phyloP scores from a whole-genome alignment of 2,329 filamentous ascomycete species.

The Coniochaeta ligniaria region DNA sequence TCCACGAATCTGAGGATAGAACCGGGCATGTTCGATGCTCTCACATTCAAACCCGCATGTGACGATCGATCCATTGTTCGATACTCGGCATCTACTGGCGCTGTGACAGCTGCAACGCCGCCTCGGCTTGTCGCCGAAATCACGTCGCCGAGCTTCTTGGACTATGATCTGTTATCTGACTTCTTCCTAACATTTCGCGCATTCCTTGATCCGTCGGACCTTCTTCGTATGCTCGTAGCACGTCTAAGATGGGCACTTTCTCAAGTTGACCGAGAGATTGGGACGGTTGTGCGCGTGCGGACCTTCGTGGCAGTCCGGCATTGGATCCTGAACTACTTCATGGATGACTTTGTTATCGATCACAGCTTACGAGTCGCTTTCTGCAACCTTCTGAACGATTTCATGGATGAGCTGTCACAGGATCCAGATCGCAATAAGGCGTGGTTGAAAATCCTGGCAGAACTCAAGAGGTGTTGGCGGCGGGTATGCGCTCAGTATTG shows the following conservation, averaged over 20 bases:
- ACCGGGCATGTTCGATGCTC: slow-evolving; percentile 72
- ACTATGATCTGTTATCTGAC: slow-evolving; percentile 94
- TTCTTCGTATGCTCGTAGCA: slow-evolving; percentile 78
- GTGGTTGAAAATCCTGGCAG: slow-evolving; percentile 77
- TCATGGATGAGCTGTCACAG: slow-evolving; percentile 47
- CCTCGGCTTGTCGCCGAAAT: slow-evolving; percentile 91
- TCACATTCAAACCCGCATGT: slow-evolving; percentile 71
- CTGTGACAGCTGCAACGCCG: slow-evolving; percentile 84
- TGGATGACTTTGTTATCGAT: slow-evolving; percentile 83
- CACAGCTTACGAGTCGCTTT: slow-evolving; percentile 69
- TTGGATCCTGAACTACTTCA: slow-evolving; percentile 97
- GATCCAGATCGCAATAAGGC: slow-evolving; percentile 39
- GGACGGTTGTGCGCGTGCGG: slow-evolving; percentile 88
- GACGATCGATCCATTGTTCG: slow-evolving; percentile 78
- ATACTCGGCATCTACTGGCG: slow-evolving; percentile 62
- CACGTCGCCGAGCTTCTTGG: slow-evolving; percentile 88
- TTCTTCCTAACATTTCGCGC: slow-evolving; percentile 94
- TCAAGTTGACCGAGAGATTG: slow-evolving; percentile 67
- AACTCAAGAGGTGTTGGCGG: slow-evolving; percentile 96
- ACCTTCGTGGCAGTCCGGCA: slow-evolving; percentile 93
- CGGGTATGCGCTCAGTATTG: slow-evolving; percentile 85
- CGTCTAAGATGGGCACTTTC: slow-evolving; percentile 79
- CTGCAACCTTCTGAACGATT: slow-evolving; percentile 70
- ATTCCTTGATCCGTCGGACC: slow-evolving; percentile 69
- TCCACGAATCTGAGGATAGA: slow-evolving; percentile 48